Evolutionary conservation across 768 basidiomycete genomes (phyloP).

Genomic region (Auricularia sp.): DNA sequence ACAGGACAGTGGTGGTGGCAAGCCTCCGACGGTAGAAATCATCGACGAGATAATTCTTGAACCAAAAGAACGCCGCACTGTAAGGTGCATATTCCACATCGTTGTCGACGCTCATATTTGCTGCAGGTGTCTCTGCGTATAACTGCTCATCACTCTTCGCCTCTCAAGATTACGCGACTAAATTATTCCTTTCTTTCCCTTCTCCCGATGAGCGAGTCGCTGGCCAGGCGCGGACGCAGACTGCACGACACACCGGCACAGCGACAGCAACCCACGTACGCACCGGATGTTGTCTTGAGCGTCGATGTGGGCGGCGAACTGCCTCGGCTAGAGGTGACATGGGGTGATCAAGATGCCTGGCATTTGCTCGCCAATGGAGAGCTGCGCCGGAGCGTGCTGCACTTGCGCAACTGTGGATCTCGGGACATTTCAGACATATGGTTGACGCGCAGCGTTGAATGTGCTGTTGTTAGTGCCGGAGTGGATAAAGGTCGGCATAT

Average conservation of each 20-base stretch:
- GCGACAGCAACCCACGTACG: conserved; percentile 59
- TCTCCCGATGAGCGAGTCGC: conserved; percentile 55
- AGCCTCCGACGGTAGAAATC: conserved; percentile 36
- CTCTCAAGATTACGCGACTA: conserved; percentile 46
- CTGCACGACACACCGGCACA: conserved; percentile 69
- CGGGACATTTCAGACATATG: conserved; percentile 58
- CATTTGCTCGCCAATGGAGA: conserved; percentile 63
- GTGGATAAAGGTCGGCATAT: not conserved
- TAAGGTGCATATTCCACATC: conserved; percentile 25
- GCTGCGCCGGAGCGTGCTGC: conserved; percentile 40
- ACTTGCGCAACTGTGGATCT: conserved; percentile 58
- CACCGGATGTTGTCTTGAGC: conserved; percentile 50
- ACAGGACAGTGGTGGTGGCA: conserved; percentile 23
- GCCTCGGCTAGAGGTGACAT: conserved; percentile 42
- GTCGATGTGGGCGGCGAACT: conserved; percentile 55
- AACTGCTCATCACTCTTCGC: conserved; percentile 40
- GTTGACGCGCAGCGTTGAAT: conserved; percentile 46
- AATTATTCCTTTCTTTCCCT: conserved; percentile 66
- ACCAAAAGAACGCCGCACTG: conserved; percentile 55
- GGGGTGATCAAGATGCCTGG: conserved; percentile 35
- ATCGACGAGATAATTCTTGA: conserved; percentile 53
- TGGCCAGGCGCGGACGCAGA: conserved; percentile 62
- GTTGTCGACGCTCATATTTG: not conserved
- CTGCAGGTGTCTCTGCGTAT: conserved; percentile 39
- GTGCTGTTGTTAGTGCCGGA: not conserved